Evolutionary conservation across 2,329 filamentous ascomycete species (phyloP), one percentile per base, ranked within the genome.

Genomic region (Pseudogymnoascus sp.): DNA sequence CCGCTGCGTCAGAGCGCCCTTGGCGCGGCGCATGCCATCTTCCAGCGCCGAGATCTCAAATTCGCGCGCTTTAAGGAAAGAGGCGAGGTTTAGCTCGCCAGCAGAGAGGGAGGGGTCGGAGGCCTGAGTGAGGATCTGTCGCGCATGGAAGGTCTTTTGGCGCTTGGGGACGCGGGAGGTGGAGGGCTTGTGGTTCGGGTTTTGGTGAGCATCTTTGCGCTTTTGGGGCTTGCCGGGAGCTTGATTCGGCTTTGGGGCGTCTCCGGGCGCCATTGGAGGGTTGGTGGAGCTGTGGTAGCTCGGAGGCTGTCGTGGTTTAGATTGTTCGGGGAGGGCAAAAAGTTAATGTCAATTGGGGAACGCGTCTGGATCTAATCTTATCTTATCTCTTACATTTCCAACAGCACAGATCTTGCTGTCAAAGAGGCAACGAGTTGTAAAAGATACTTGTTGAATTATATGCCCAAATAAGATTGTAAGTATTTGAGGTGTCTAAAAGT

Each of bases 31-130:
- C 82, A 97, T 94, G 64, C 89, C 90, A 70, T 87, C 81, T 72
- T 96, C 89, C 55, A 97, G 78, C 1, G 92, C 88, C 62, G 84
- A 84, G 68, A 99, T 95, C 77, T 97, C 93, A 70, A 90, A 96
- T 71, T 96, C 87, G 64, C 92, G 88, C 9, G 91, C 87, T 67
- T 86, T 86, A 67, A 97, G 82, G 70, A 97, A 99, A 29, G 87
- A 84, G 67, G 89, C 85, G 60, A 97, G 82, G 72, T 97, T 88
- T 64, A 99, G 81, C 71, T 95, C 87, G 72, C 93, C 94, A 74
- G 88, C 85, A 59, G 77, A 78, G 25, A 77, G 65, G 4, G 71
- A 71, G 37, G 71, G 69, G 25, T 76, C 75, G 7, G 74, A 70
- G 1, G 75, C 74, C 65, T 82, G 79, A 4, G 75, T 72, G 13